Conservation (phyloP, 768 basidiomycete species). For the Rhodotorula kratochvilovae region DNA sequence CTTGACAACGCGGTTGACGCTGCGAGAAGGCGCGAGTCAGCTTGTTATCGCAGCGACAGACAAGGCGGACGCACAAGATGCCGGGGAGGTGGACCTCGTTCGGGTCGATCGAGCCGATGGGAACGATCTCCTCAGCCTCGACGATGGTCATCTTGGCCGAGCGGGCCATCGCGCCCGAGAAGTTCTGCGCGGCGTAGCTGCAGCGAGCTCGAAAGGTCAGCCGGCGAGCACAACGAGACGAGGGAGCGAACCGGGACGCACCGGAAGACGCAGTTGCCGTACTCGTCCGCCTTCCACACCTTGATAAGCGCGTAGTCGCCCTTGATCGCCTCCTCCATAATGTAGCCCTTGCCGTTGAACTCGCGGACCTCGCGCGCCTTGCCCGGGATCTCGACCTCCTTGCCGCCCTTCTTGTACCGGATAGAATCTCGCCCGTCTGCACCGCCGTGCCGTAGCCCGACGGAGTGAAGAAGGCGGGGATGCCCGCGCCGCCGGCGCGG, state of each 20-base stretch:
- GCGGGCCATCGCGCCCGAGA: constrained; percentile 78
- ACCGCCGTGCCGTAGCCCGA: constrained; percentile 57
- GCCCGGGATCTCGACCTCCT: constrained; percentile 63
- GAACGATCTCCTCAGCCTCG: constrained; percentile 88
- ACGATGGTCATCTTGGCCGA: constrained; percentile 85
- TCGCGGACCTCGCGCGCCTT: constrained; percentile 70
- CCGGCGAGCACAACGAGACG: too few species aligned
- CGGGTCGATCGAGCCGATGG: constrained; percentile 72
- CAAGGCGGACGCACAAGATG: constrained; percentile 31
- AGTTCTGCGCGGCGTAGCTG: constrained; percentile 84
- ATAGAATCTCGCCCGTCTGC: constrained; percentile 50
- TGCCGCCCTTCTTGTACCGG: constrained; percentile 70
- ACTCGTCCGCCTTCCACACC: constrained; percentile 89
- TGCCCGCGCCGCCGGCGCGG: constrained; percentile 82
- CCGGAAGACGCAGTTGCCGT: constrained; percentile 87
- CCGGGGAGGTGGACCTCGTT: constrained; percentile 59
- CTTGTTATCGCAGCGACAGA: neutral
- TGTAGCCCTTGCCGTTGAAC: constrained; percentile 71
- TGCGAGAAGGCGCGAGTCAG: constrained; percentile 43
- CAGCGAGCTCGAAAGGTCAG: too few species aligned
- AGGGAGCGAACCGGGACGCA: constrained; percentile 46
- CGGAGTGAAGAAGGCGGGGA: constrained; percentile 89
- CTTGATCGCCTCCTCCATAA: constrained; percentile 66
- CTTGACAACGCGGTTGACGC: constrained; percentile 80
- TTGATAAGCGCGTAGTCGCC: constrained; percentile 64